These are phyloP conservation scores for Dictyostelium firmibasis DNA, from an alignment of 78 protist genomes.

Conservation along the genomic window DNA sequence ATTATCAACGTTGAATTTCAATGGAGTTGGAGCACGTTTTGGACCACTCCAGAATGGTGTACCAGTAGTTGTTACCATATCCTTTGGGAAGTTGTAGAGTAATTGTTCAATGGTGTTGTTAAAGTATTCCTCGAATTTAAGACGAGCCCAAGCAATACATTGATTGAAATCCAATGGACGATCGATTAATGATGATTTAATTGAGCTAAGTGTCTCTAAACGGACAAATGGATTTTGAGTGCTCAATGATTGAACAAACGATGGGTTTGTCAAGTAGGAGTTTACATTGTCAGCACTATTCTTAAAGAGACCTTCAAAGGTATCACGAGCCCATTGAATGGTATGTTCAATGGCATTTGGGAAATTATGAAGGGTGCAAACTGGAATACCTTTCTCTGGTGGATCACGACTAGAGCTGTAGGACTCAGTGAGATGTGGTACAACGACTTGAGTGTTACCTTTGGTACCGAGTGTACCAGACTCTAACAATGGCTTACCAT, in stretches of 20 bases:
- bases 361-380: constrained; percentile 98
- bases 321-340: constrained; percentile 91
- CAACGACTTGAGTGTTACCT: constrained; percentile 95
- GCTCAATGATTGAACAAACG: constrained; percentile 29
- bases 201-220: constrained; percentile 76
- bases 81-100: constrained; percentile 97
- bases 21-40: constrained; percentile 92
- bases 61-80: constrained; percentile 88
- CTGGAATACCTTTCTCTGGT: constrained; percentile 96
- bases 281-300: constrained; percentile 86
- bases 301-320: constrained; percentile 90
- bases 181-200: constrained; percentile 64
- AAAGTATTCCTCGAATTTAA: constrained; percentile 93
- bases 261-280: constrained; percentile 79
- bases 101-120: constrained; percentile 91
- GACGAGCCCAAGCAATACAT: constrained; percentile 97
- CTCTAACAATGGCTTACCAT: constrained; percentile 91
- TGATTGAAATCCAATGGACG: constrained; percentile 89
- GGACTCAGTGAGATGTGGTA: constrained; percentile 97
- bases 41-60: constrained; percentile 95
- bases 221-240: constrained; percentile 21
- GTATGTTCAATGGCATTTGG: constrained; percentile 97
- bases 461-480: constrained; percentile 98
- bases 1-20: constrained; percentile 80
- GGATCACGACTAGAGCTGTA: constrained; percentile 97